Base-by-base conservation (phyloP, 768 basidiomycete species). In the Pleurotus tuoliensis region DNA sequence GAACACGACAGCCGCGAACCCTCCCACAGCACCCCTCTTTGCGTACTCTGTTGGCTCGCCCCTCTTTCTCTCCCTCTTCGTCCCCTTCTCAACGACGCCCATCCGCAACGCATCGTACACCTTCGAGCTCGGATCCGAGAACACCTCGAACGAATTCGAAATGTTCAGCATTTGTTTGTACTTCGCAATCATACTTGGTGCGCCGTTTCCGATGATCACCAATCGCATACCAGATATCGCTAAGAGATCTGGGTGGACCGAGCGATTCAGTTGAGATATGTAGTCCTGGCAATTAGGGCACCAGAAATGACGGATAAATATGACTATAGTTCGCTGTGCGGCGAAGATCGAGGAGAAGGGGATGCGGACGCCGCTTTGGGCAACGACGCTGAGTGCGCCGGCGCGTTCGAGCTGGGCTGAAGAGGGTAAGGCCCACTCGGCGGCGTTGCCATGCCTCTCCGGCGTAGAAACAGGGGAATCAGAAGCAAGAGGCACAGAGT, bases 221-320 rank as follows among this genome's bases (percentile, higher is more conserved):
- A 94, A 67, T 53, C 83, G 80, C 27, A 87, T 59, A 15, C 75
- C 59, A 18, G 58, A 48, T 4, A 63, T 59, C 27, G 56, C 58
- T 69, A 68, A 74, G 74, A 56, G 73, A 66, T 61, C 81, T 59
- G 60, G 84, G 67, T 75, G 51, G 66, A 74, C 71, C 74, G 63
- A 63, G n/a, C 66, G 68, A 60, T 65, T 71, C 60, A 91, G 77
- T 34, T 84, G 86, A 41, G 82, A 76, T 78, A 94, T 84, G 68
- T 95, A 97, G 68, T 96, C 93, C 65, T 93, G 91, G 68, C 90
- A 92, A 11, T 85, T 70, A 0, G 90, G 87, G 65, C 92, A 94
- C 89, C 86, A 90, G 71, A 94, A 94, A 69, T 93, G 90, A 43
- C 94, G 78, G 60, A 97, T 87, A 73, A 96, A 96, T 41, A 94